Evolutionary conservation across 73 alveolate genomes (phyloP).

Genomic region (Stentor coeruleus): DNA sequence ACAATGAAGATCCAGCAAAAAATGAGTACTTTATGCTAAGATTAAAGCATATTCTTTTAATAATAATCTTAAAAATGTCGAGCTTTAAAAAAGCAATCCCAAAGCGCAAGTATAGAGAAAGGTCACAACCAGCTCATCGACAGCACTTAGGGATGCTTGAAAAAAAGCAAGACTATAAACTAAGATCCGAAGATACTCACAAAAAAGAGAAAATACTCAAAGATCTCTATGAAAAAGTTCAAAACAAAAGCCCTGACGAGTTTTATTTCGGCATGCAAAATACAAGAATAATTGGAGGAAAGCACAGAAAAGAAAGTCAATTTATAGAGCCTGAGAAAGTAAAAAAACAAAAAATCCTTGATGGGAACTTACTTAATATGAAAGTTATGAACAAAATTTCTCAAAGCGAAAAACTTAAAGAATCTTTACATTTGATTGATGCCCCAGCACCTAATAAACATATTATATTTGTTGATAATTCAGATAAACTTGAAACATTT

Average conservation of each 20-base stretch:
- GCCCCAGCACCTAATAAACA: constrained; percentile 14
- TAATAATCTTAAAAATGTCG: too few species aligned
- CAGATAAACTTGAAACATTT: neutral
- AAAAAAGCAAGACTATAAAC: constrained; percentile 27
- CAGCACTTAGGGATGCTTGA: constrained; percentile 25
- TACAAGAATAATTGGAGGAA: neutral
- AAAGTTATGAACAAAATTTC: neutral
- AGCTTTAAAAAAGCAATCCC: constrained; percentile 24
- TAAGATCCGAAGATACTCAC: constrained; percentile 18
- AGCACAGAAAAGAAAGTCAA: neutral
- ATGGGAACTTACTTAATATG: constrained; percentile 8
- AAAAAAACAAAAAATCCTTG: constrained; percentile 12
- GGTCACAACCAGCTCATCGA: constrained; percentile 12
- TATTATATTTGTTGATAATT: neutral
- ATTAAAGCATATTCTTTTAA: too few species aligned
- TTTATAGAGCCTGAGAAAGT: constrained; percentile 16
- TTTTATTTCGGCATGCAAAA: constrained; percentile 18
- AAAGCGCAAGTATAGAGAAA: constrained; percentile 24
- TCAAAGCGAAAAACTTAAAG: neutral
- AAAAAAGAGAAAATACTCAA: neutral
- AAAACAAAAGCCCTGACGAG: constrained; percentile 22
- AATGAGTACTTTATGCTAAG: too few species aligned
- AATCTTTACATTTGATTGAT: neutral
- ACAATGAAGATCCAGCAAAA: too few species aligned
- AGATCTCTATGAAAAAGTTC: constrained; percentile 8